Evolutionary conservation across 345 rosid genomes (phyloP).

Genomic region (Eutrema yunnanense): DNA sequence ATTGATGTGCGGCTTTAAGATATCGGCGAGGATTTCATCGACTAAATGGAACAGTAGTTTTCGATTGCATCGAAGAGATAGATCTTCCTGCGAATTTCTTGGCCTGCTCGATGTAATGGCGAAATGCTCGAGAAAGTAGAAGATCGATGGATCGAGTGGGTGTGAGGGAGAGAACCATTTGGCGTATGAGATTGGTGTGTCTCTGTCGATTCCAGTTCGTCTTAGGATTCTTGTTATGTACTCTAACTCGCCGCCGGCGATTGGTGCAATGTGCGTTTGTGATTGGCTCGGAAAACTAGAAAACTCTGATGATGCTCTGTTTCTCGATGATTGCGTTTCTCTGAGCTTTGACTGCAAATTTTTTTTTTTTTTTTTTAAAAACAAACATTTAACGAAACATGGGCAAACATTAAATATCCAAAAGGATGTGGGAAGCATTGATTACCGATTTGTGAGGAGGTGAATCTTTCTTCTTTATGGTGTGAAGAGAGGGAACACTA

Average conservation of each 20-base stretch:
- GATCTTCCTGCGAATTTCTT: constrained; percentile 1
- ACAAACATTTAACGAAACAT: neutral
- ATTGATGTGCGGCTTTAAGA: constrained; percentile 50
- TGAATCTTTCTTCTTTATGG: constrained; percentile 68
- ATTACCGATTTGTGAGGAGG: constrained; percentile 32
- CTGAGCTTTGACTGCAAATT: constrained; percentile 25
- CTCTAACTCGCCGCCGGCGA: constrained; percentile 39
- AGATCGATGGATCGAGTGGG: constrained; percentile 65
- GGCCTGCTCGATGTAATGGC: constrained; percentile 3
- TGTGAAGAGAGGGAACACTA: constrained; percentile 47
- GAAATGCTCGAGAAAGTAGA: constrained; percentile 50
- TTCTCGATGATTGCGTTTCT: constrained; percentile 36
- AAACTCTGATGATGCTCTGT: constrained; percentile 46
- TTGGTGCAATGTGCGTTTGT: constrained; percentile 31
- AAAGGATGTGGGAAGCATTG: neutral
- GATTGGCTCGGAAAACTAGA: constrained; percentile 56
- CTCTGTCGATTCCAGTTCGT: constrained; percentile 46
- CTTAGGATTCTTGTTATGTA: constrained; percentile 54
- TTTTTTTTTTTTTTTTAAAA: too few species aligned
- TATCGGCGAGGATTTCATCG: constrained; percentile 54
- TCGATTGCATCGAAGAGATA: constrained; percentile 50
- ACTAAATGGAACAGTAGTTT: constrained; percentile 59
- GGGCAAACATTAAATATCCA: neutral
- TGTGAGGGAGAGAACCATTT: constrained; percentile 63
- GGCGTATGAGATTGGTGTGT: constrained; percentile 40